phyloP scores from a whole-genome alignment of 495 filamentous ascomycete species.

The Neurospora sp. region DNA sequence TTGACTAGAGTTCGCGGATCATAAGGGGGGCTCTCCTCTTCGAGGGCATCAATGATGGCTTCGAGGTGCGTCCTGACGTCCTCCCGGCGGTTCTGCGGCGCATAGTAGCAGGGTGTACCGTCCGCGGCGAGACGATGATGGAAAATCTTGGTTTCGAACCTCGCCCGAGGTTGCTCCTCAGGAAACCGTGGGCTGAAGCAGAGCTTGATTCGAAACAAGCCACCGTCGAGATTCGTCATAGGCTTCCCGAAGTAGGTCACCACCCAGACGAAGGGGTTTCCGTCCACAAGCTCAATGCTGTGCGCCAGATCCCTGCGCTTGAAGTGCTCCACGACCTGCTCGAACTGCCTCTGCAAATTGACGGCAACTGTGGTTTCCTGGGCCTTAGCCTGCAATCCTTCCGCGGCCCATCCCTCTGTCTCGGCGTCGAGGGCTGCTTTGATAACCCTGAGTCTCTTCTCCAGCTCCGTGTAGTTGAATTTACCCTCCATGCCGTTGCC shows the following conservation, averaged over 20 bases:
- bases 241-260: conserved; percentile 81
- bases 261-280: conserved; percentile 60
- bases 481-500: conserved; percentile 80
- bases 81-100: conserved; percentile 48
- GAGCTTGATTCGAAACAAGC: conserved; percentile 73
- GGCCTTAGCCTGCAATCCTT: conserved; percentile 52
- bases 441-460: conserved; percentile 54
- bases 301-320: conserved; percentile 58
- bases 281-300: conserved; percentile 59
- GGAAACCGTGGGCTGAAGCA: conserved; percentile 83
- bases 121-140: conserved; percentile 77
- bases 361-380: conserved; percentile 67
- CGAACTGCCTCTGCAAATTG: conserved; percentile 71
- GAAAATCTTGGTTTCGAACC: conserved; percentile 70
- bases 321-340: conserved; percentile 69
- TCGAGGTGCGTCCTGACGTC: conserved; percentile 80
- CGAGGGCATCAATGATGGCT: conserved; percentile 70
- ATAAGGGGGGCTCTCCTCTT: conserved; percentile 79
- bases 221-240: conserved; percentile 90
- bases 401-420: conserved; percentile 55
- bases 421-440: conserved; percentile 62
- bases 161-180: conserved; percentile 79
- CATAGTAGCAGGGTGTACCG: conserved; percentile 77
- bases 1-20: conserved; percentile 87
- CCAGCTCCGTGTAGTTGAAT: conserved; percentile 73